Evolutionary conservation across 805 yeast genomes (phyloP), one percentile per base, ranked within the genome.

Genomic region (Starmerella bacillaris): DNA sequence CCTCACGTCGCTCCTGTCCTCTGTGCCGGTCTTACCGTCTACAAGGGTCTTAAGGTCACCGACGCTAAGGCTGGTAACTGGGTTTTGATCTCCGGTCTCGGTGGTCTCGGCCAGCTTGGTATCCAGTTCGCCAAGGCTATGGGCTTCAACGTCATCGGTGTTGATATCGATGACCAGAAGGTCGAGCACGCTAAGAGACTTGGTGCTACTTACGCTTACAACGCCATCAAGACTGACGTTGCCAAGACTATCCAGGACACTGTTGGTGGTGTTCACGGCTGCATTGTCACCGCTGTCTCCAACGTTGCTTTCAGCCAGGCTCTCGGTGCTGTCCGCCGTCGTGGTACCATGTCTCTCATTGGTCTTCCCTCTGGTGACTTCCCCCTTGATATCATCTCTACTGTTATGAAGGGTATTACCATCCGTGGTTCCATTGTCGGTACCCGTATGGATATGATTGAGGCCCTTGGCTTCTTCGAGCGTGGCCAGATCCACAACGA

Each of bases 1-100:
- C 83, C 86, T 37, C 65, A 62, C 44, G 68, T 72, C 42, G 73
- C 92, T 8, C 92, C 93, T 49, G 72, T 79, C 53, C 68, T 80
- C 51, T 79, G 93, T 63, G 93, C 92, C 24, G 93, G 93, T 59
- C 72, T 79, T 57, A 79, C 93, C 27, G 92, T 78, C 39, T 79
- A 79, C 74, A 79, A 78, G 66, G 93, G 92, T 30, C 64, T 79
- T 55, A 78, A 78, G 67, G 75, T 79, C 30, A 78, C 92, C 37
- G 68, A 68, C 38, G 61, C 74, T 51, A 54, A 47, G 40, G 70
- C 82, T 40, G 83, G 83, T 47, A 67, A 76, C 49, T 74, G 79
- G 79, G 74, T 75, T 40, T 76, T 78, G 47, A 60, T 75, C 47
- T 69, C 78, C 39, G 84, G 84, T 57, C 82, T 82, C 37, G 80